Evolutionary conservation across 169 alveolate genomes (phyloP), one percentile per base, ranked within the genome.

Genomic region (Perkinsus olseni): DNA sequence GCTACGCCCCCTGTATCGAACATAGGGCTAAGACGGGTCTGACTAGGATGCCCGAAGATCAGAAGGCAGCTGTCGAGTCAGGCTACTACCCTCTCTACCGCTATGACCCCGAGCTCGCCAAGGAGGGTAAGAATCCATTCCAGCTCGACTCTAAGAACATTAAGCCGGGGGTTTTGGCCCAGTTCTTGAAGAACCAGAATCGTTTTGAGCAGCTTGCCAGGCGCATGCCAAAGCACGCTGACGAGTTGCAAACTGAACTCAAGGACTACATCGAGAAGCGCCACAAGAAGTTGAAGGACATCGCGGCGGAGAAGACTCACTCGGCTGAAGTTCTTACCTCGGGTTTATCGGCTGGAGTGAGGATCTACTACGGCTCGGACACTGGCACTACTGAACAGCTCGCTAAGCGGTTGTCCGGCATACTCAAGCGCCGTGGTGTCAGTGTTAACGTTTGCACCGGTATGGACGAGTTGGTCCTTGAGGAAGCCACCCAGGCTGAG

Each of bases 1-100:
- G 96, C 94, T 95, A 95, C 93, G 92, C 97, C 45, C 95, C 97
- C 31, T 95, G 97, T 62, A 95, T 94, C 74, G 96, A 95, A 62
- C 97, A 95, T 91, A 95, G 97, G 38, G 92, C 82, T 28, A 62
- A 62, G 94, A 92, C 91, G 91, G 34, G 74, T 45, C 39, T 21
- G 10, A 36, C 45, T 17, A 51, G 91, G 91, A 48, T 91, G 82
- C 34, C 91, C 39, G 82, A 94, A 93, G 92, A 93, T 93, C 91
- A 94, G 34, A 62, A 94, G 93, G 91, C 93, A 20, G 96, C 96
- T 0, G 96, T 95, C 34, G 96, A 94, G 93, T 93, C 95, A 45
- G 96, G 96, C 0, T 95, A 95, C 92, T 95, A 95, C 95, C 96
- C 95, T 13, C 91, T 95, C 74, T 95, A 94, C 82, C 93, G 96